Evolutionary conservation across 768 basidiomycete species (phyloP), one percentile per base, ranked within the genome.

Genomic region (Mycena vitilis): DNA sequence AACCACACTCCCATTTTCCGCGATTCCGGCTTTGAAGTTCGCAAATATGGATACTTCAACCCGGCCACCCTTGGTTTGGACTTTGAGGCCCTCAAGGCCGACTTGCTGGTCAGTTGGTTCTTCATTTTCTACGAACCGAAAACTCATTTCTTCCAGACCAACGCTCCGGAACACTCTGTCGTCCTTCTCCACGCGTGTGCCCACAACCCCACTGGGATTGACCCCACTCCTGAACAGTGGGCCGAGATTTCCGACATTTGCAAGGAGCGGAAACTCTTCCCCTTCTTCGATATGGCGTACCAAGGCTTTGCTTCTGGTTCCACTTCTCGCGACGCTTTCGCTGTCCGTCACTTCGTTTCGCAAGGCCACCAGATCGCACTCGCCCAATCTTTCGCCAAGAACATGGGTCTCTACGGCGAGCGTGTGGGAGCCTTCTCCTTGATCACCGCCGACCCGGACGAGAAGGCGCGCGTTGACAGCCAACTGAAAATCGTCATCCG

Each of bases 221-320:
- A 99, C 82, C 96, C 95, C 37, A 98, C 96, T 12, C 88, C 86
- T 23, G 91, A 89, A 57, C 96, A 99, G 82, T 99, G 98, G 98
- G 87, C 85, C 68, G 88, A 94, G 78, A 90, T 99, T 69, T 95
- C 94, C 49, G 87, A 95, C 74, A 84, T 99, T 67, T 81, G 97
- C 73, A 90, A 94, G 76, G 92, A 95, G 83, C 94, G 89, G 84
- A 88, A 90, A 71, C 88, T 97, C 74, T 97, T 98, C 90, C 94
- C 97, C 60, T 95, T 98, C 89, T 98, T 99, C 79, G 98, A 99
- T 82, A 98, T 98, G 96, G 97, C 98, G 18, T 99, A 99, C 85
- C 95, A 98, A 81, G 98, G 98, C 59, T 99, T 99, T 79, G 97
- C 98, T 42, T 98, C 96, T 25, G 98, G 98, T 58, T 90, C 91